Evolutionary conservation across 306 rosid species (phyloP).

Genomic region (Cicer arietinum): DNA sequence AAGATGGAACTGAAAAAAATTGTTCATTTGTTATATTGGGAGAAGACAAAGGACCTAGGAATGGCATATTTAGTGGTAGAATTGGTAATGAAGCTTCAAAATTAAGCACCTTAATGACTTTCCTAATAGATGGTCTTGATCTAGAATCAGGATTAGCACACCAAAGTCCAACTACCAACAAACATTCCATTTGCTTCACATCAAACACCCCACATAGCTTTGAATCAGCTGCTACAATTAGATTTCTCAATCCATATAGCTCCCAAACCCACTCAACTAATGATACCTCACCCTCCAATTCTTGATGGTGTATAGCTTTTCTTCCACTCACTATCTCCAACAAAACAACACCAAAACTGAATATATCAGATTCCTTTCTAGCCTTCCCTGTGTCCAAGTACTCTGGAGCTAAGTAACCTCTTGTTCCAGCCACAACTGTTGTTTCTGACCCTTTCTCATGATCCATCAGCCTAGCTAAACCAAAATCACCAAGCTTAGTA

Average conservation of each 20-base stretch:
- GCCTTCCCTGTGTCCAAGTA: constrained; percentile 12
- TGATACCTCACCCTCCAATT: not conserved
- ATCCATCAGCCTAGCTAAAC: constrained; percentile 40
- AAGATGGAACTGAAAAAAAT: constrained; percentile 10
- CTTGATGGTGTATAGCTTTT: constrained; percentile 29
- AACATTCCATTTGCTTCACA: constrained; percentile 38
- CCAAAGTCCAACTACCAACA: constrained; percentile 40
- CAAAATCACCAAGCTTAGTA: constrained; percentile 52
- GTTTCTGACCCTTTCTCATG: constrained; percentile 36
- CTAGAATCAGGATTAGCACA: constrained; percentile 39
- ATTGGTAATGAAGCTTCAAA: constrained; percentile 41
- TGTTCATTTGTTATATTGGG: not conserved
- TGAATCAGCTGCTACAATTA: constrained; percentile 34
- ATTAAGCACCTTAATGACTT: constrained; percentile 38
- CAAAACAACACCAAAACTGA: constrained; percentile 55
- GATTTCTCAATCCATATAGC: constrained; percentile 41
- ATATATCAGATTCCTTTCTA: constrained; percentile 41
- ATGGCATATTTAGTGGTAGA: constrained; percentile 39
- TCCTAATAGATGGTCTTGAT: constrained; percentile 32
- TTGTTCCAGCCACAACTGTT: constrained; percentile 39
- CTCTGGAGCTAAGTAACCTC: constrained; percentile 49
- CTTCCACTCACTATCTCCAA: constrained; percentile 63
- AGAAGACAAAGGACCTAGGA: not conserved
- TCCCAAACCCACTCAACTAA: constrained; percentile 53
- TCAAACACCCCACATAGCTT: constrained; percentile 38